A percentile compares a stretch with the other conserved stretches of the same genome.
These are phyloP conservation scores for Arabidopsis hybrid DNA, from an alignment of 441 rosid genomes.

Conservation along the genomic window DNA sequence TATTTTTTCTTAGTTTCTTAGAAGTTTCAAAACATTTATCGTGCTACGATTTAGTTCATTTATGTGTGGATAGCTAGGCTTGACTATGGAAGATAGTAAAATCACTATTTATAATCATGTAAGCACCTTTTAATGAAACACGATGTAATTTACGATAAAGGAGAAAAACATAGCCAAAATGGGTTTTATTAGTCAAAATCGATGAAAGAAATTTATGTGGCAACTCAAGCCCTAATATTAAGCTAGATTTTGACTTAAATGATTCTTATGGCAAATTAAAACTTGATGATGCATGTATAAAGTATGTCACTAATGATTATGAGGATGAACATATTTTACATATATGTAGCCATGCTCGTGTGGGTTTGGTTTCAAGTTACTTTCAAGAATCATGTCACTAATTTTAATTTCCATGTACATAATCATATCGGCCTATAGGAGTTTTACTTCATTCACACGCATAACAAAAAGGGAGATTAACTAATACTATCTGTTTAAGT, in stretches of 20 bases:
- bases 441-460: conserved; percentile 34
- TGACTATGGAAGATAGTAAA: neutral
- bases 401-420: conserved; percentile 35
- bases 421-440: conserved; percentile 26
- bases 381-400: conserved; percentile 37
- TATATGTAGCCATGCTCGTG: conserved; percentile 30
- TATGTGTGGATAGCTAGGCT: conserved; percentile 7
- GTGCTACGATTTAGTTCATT: neutral
- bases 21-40: neutral
- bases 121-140: conserved; percentile 10
- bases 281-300: no score
- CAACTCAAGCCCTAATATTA: conserved; percentile 1
- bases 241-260: neutral
- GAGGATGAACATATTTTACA: conserved; percentile 7
- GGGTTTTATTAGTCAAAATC: neutral
- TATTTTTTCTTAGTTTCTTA: neutral
- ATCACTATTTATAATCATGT: neutral
- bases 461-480: neutral
- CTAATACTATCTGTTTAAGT: neutral
- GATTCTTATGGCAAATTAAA: neutral
- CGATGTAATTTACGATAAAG: neutral
- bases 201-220: neutral
- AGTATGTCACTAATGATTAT: conserved; percentile 35
- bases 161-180: neutral
- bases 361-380: conserved; percentile 47